Percentiles rank a stretch among this genome's conserved stretches.
phyloP scores from a whole-genome alignment of 2,329 filamentous ascomycete species.

The Drechslerella dactyloides region DNA sequence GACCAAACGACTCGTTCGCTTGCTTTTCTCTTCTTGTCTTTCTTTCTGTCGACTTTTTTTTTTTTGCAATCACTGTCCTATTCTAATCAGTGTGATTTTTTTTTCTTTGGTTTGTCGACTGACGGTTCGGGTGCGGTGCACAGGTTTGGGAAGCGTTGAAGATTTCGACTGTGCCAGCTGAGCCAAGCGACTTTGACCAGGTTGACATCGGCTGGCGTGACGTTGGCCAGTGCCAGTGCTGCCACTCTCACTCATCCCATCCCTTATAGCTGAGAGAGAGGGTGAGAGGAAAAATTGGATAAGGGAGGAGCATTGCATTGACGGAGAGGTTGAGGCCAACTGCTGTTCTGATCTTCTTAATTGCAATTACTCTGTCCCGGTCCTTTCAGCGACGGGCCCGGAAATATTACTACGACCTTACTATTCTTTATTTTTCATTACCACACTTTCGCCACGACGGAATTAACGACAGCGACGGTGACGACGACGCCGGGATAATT shows the following conservation, averaged over 20 bases:
- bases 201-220: conserved; percentile 22
- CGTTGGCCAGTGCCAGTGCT: conserved; percentile 12
- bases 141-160: conserved; percentile 42
- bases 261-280: neutral
- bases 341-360: neutral
- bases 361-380: no score
- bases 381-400: no score
- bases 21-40: neutral
- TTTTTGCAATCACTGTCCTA: neutral
- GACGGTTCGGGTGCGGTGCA: conserved; percentile 33
- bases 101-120: conserved; percentile 12
- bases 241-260: conserved; percentile 18
- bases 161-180: conserved; percentile 14
- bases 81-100: neutral
- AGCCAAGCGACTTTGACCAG: conserved; percentile 43
- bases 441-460: conserved; percentile 9
- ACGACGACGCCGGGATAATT: neutral
- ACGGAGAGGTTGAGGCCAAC: neutral
- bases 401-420: conserved; percentile 7
- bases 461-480: neutral
- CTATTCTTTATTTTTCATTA: conserved; percentile 2
- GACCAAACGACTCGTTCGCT: neutral
- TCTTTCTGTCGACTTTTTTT: neutral
- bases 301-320: neutral
- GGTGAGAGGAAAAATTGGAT: neutral